phyloP scores from a whole-genome alignment of 2,329 filamentous ascomycete genomes.

The Clarireedia paspali region DNA sequence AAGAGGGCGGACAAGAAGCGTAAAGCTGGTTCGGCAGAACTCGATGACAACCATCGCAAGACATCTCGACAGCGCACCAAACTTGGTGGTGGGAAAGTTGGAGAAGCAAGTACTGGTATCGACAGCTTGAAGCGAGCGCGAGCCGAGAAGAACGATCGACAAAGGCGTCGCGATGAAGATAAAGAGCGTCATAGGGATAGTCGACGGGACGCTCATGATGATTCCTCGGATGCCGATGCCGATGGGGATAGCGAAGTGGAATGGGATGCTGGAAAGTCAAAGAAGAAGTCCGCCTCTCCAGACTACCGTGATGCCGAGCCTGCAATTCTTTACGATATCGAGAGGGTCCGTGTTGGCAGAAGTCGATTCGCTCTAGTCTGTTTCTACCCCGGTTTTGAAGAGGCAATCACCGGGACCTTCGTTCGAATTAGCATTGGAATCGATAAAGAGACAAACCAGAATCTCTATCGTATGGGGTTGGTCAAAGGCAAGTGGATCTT shows the following conservation, averaged over 20 bases:
- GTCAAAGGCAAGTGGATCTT: constrained; percentile 61
- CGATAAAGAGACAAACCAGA: constrained; percentile 62
- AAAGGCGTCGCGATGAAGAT: constrained; percentile 55
- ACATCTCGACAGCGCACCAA: constrained; percentile 64
- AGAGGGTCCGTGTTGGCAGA: constrained; percentile 75
- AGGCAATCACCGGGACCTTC: constrained; percentile 75
- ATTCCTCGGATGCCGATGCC: constrained; percentile 51
- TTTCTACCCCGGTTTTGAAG: constrained; percentile 86
- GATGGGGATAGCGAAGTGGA: constrained; percentile 76
- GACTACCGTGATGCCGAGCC: constrained; percentile 49
- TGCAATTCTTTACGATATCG: constrained; percentile 71
- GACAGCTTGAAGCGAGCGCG: constrained; percentile 58
- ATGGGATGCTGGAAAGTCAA: constrained; percentile 54
- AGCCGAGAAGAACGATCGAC: constrained; percentile 57
- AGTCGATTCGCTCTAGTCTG: constrained; percentile 84
- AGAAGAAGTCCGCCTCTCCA: constrained; percentile 38
- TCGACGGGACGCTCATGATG: constrained; percentile 39
- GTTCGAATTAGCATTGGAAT: constrained; percentile 77
- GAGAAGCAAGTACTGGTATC: constrained; percentile 64
- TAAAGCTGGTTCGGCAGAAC: constrained; percentile 69
- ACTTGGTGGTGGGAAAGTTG: constrained; percentile 55
- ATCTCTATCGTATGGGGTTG: constrained; percentile 78
- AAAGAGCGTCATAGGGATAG: constrained; percentile 43
- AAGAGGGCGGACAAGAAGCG: constrained; percentile 56
- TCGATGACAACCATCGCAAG: constrained; percentile 72